A percentile compares a stretch with the other conserved stretches of the same genome.
phyloP scores from a whole-genome alignment of 106 monocot species.

The Dioscorea alata region DNA sequence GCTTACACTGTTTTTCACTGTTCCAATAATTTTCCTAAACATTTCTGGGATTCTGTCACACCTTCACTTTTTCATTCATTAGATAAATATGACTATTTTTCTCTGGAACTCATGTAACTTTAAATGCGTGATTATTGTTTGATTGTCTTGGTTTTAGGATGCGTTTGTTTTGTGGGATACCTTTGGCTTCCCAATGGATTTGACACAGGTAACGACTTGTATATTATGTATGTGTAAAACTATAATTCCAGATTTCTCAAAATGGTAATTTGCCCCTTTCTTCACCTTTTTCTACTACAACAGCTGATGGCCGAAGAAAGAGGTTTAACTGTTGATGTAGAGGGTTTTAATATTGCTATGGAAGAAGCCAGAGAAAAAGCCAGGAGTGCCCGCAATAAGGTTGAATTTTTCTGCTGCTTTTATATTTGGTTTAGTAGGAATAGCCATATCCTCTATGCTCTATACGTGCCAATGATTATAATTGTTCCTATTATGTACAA shows the following conservation, averaged over 20 bases:
- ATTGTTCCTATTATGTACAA: too few relatives aligned
- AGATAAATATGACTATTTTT: too few relatives aligned
- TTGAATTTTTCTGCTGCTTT: neutral
- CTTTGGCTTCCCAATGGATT: slow-evolving; percentile 92
- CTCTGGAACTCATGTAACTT: too few relatives aligned
- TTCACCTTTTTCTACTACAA: neutral
- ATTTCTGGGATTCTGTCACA: too few relatives aligned
- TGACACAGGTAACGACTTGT: slow-evolving; percentile 64
- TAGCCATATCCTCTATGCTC: too few relatives aligned
- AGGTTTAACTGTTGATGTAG: slow-evolving; percentile 68
- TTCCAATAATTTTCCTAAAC: too few relatives aligned
- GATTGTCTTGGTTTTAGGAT: slow-evolving; percentile 47
- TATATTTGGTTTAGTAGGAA: too few relatives aligned
- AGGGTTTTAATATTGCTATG: slow-evolving; percentile 87
- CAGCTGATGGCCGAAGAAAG: slow-evolving; percentile 98
- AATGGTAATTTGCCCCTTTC: neutral
- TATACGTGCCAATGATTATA: too few relatives aligned
- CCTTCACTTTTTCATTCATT: too few relatives aligned
- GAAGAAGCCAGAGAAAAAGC: slow-evolving; percentile 94
- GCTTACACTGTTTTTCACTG: too few relatives aligned
- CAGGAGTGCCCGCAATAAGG: slow-evolving; percentile 85
- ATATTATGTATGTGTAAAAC: neutral
- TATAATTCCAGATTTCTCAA: neutral
- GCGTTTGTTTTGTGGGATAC: slow-evolving; percentile 96
- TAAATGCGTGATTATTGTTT: too few relatives aligned